Base-by-base conservation (phyloP, 805 yeast species). In the Lipomyces japonicus region DNA sequence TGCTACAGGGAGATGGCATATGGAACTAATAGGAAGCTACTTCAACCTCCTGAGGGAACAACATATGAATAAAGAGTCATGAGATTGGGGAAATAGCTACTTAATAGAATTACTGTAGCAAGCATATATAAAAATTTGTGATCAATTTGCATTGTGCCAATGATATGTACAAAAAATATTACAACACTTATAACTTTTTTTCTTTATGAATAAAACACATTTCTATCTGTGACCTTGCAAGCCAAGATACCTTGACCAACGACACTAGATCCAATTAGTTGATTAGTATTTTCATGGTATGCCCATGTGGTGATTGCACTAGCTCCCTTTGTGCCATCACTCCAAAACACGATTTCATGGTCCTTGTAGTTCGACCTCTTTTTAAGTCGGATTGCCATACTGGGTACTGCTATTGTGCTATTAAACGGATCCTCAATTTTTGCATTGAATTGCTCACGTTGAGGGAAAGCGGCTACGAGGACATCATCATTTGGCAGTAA, bases 1-100 rank as follows among this genome's bases (percentile, higher is more conserved):
- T 39, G n/a, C n/a, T n/a, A n/a, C n/a, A 65, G 71, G 61, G 86
- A 82, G 59, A 91, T 93, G 97, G 95, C 95, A 1, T 68, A 78
- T 19, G 78, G 91, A 3, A 68, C 81, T 10, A 89, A 93, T 68
- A 82, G 89, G 72, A 88, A 86, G 71, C 73, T 91, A 57, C 74
- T 82, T 7, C 99, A 93, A 72, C 99, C 98, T 12, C 72, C 84
- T 9, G 99, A 93, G 72, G 97, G 97, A 7, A 70, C 84, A 32
- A 79, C 82, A 10, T 86, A 81, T 61, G 69, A 61, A 42, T 24
- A 34, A 34, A 6, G 31, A 28, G 12, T 28, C 12, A 12, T 7
- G 31, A 28, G 31, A 7, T 12, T 28, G 12, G 31, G 12, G 12
- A 28, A n/a, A n/a, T n/a, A n/a, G n/a, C n/a, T n/a, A n/a, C n/a